These are phyloP conservation scores for Boletus bicolor DNA, from an alignment of 768 basidiomycete genomes.

Conservation along the genomic window DNA sequence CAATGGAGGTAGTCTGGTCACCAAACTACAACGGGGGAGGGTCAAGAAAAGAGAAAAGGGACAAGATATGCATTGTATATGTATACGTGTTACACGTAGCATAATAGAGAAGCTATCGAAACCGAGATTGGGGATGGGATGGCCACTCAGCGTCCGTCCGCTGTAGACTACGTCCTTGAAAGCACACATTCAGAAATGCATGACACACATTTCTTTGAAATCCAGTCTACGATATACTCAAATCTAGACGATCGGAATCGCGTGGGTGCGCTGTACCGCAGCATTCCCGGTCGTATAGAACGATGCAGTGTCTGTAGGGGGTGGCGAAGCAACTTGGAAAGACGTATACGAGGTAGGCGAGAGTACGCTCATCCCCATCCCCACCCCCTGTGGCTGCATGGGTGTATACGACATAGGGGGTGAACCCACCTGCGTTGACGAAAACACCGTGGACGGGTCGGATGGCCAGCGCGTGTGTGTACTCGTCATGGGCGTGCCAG, in stretches of 20 bases:
- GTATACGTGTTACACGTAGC: neutral
- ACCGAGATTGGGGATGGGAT: too few species aligned
- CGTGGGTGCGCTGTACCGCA: conserved; percentile 1
- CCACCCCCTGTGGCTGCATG: neutral
- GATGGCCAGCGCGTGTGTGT: conserved; percentile 11
- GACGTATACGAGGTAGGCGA: neutral
- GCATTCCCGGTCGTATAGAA: conserved; percentile 4
- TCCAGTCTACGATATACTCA: neutral
- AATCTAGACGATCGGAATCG: conserved; percentile 23
- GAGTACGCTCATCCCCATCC: neutral
- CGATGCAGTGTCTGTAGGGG: conserved; percentile 10
- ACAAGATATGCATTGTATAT: neutral
- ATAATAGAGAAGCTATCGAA: neutral
- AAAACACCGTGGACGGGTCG: conserved; percentile 4
- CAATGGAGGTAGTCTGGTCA: too few species aligned
- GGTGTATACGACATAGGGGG: conserved; percentile 1
- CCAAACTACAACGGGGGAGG: neutral
- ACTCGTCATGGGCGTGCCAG: neutral
- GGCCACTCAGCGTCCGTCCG: neutral
- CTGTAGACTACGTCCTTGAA: neutral
- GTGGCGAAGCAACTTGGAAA: conserved; percentile 5
- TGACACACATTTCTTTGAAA: neutral
- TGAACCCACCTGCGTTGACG: neutral
- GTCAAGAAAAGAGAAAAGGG: neutral
- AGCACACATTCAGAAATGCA: neutral